Percentiles rank a stretch among this genome's conserved stretches.
These are phyloP conservation scores for Phytophthora kernoviae DNA, from an alignment of 352 stramenopile genomes.

Conservation along the genomic window DNA sequence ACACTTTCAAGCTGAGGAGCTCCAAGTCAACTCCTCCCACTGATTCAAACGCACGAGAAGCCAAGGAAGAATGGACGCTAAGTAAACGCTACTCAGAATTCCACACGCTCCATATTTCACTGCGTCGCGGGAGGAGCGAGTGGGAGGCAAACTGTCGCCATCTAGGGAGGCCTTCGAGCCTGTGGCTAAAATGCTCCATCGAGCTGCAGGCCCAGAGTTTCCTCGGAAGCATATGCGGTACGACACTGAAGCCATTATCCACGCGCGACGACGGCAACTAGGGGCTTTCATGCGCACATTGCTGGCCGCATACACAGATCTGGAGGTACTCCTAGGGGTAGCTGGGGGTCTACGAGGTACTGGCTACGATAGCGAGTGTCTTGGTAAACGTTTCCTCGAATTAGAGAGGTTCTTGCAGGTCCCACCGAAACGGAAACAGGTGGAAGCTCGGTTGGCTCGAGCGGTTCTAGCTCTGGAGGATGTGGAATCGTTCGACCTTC, in stretches of 20 bases:
- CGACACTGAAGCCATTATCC: constrained; percentile 31
- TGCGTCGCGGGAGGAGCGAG: constrained; percentile 15
- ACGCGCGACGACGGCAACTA: constrained; percentile 22
- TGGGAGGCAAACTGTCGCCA: constrained; percentile 23
- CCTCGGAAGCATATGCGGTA: constrained; percentile 37
- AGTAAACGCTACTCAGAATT: constrained; percentile 37
- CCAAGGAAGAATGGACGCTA: constrained; percentile 29
- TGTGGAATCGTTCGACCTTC: not conserved
- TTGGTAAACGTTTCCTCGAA: constrained; percentile 25
- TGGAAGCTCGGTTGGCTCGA: constrained; percentile 24
- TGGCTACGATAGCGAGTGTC: constrained; percentile 12
- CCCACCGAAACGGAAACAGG: constrained; percentile 33
- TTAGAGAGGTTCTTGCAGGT: constrained; percentile 36
- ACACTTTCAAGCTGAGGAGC: constrained; percentile 30
- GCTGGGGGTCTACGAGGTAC: constrained; percentile 8
- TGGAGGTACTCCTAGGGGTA: constrained; percentile 25
- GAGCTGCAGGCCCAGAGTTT: constrained; percentile 21
- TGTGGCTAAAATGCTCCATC: constrained; percentile 13
- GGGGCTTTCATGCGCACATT: constrained; percentile 25
- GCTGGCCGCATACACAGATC: constrained; percentile 27
- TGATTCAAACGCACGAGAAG: not conserved
- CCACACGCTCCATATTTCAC: constrained; percentile 16
- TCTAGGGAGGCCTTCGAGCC: constrained; percentile 13
- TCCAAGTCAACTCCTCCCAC: not conserved
- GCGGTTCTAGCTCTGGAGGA: constrained; percentile 23